Evolutionary conservation across 106 monocot genomes (phyloP), one percentile per base, ranked within the genome.

Genomic region (Triglochin maritima): DNA sequence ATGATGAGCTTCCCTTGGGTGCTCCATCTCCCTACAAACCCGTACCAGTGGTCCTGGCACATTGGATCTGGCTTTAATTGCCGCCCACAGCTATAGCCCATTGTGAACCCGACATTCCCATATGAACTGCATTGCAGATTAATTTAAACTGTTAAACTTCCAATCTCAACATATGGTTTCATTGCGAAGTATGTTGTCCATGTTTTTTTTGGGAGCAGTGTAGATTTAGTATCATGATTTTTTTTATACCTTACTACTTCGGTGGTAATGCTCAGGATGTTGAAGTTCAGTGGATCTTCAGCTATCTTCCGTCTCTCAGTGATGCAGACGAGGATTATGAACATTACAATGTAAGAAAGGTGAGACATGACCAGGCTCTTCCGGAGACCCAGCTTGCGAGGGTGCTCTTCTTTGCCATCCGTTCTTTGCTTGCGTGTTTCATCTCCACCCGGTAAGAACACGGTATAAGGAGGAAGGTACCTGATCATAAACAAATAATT

Each of bases 61-160:
- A 44, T 3, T 3, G 48, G 59, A 42, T 71, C 69, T 0, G 63
- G 16, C 42, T 45, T 61, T 44, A 86, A 44, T 44, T 44, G 72
- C 9, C 76, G 51, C 6, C 49, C 9, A 66, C 85, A 86, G 70
- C 82, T 79, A 70, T 86, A 86, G 43, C 82, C 82, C 3, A 76
- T 79, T 11, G 82, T 66, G 57, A 77, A 82, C 4, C 85, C 85
- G 2, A 86, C 85, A 17, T 74, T 77, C 5, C 82, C 85, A 63
- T 82, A 86, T 6, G 82, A 82, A 72, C 85, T 86, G 81, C 72
- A 64, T 13, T 29, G 41, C 12, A 3, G 13, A 5, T 41, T 3
- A 46, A 54, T 11, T 47, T 12, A 4, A 65, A n/a, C 4, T 65
- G 10, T 13, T 46, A 11, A 47, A 47, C 3, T 62, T 62, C 42